These are phyloP conservation scores for Panaeolus papilionaceus DNA, from an alignment of 768 basidiomycete species.

Conservation along the genomic window DNA sequence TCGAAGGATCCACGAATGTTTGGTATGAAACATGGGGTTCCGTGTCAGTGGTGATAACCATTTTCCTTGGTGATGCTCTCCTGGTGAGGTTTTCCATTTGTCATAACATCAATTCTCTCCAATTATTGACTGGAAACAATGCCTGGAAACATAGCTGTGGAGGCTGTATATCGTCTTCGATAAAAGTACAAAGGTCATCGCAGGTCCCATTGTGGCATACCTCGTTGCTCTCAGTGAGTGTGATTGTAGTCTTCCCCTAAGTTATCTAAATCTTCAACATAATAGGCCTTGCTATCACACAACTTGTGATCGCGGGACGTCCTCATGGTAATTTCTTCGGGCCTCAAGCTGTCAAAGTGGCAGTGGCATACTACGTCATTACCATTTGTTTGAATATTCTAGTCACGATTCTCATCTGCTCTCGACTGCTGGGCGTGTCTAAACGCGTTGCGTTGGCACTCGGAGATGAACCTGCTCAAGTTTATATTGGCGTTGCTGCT, in stretches of 20 bases:
- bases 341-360: background rate
- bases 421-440: constrained; percentile 22
- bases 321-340: background rate
- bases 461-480: constrained; percentile 18
- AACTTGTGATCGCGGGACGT: background rate
- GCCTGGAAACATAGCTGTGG: background rate
- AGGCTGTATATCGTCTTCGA: background rate
- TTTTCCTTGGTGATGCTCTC: background rate
- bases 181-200: background rate
- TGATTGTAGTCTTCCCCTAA: background rate
- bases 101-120: background rate
- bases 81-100: constrained; percentile 2
- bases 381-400: constrained; percentile 19
- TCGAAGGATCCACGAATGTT: background rate
- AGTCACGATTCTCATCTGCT: constrained; percentile 25
- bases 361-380: constrained; percentile 8
- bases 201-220: background rate
- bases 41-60: background rate
- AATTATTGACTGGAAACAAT: background rate
- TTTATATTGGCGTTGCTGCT: constrained; percentile 24
- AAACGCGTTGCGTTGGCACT: constrained; percentile 16
- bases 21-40: constrained; percentile 14
- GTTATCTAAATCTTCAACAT: background rate
- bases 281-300: background rate
- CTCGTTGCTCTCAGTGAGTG: background rate